phyloP scores from a whole-genome alignment of 495 filamentous ascomycete species.

The Annulohypoxylon stygium region DNA sequence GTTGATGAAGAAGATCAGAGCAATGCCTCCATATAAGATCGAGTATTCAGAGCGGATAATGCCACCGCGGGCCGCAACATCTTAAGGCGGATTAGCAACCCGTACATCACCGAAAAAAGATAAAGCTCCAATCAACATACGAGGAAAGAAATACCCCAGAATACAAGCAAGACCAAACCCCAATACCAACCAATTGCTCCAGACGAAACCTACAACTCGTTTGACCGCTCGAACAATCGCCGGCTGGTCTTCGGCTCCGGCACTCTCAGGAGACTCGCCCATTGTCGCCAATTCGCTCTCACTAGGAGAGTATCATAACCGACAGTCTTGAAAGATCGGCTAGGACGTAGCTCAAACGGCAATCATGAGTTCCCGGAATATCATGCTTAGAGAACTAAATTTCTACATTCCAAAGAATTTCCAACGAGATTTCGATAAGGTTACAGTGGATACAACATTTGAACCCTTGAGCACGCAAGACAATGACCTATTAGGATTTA shows the following conservation, averaged over 20 bases:
- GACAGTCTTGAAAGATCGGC: not conserved
- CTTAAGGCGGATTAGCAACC: slow-evolving; percentile 35
- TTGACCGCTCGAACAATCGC: slow-evolving; percentile 27
- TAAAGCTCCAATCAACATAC: slow-evolving; percentile 40
- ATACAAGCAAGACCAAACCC: slow-evolving; percentile 66
- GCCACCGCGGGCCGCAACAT: slow-evolving; percentile 67
- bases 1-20: slow-evolving; percentile 67
- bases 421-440: slow-evolving; percentile 17
- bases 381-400: not conserved
- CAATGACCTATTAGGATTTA: slow-evolving; percentile 15
- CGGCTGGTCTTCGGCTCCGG: slow-evolving; percentile 38
- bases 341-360: not conserved
- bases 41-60: slow-evolving; percentile 66
- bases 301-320: slow-evolving; percentile 9
- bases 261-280: slow-evolving; percentile 11
- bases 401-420: slow-evolving; percentile 5
- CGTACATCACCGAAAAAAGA: not conserved
- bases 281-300: slow-evolving; percentile 18
- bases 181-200: slow-evolving; percentile 69
- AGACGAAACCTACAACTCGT: slow-evolving; percentile 54
- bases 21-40: slow-evolving; percentile 67
- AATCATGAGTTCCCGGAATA: slow-evolving; percentile 6
- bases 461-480: slow-evolving; percentile 23
- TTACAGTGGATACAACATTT: slow-evolving; percentile 29
- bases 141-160: slow-evolving; percentile 66